phyloP scores from a whole-genome alignment of 805 yeast genomes.

The Priceomyces carsonii region DNA sequence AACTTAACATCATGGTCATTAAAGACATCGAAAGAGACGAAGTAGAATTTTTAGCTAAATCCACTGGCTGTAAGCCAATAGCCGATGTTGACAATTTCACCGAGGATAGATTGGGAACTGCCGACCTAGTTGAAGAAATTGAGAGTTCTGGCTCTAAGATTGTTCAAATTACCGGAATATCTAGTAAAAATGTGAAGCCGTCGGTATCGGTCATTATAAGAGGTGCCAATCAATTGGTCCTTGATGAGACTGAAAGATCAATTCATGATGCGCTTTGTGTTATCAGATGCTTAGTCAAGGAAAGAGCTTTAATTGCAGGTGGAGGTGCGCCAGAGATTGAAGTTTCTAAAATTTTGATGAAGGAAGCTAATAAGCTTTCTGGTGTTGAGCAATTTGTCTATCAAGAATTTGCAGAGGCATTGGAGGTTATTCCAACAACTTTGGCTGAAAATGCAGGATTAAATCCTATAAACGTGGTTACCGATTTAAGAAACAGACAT shows the following conservation, averaged over 20 bases:
- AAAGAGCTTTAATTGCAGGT: conserved; percentile 90
- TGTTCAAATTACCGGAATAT: conserved; percentile 81
- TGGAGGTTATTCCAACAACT: conserved; percentile 91
- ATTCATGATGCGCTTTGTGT: conserved; percentile 98
- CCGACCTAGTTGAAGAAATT: conserved; percentile 89
- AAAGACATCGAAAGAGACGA: conserved; percentile 97
- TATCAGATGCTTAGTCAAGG: conserved; percentile 81
- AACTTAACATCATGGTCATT: conserved; percentile 89
- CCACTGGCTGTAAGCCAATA: conserved; percentile 92
- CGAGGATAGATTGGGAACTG: conserved; percentile 89
- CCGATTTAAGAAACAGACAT: conserved; percentile 88
- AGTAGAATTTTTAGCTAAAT: conserved; percentile 81
- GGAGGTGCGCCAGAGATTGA: conserved; percentile 99
- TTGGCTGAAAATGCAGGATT: conserved; percentile 95
- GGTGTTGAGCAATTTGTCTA: conserved; percentile 91
- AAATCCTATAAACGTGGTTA: conserved; percentile 86
- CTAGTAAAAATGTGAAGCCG: conserved; percentile 51
- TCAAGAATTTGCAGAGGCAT: conserved; percentile 88
- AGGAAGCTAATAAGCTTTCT: conserved; percentile 68
- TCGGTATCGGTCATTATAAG: conserved; percentile 91
- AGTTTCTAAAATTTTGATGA: conserved; percentile 69
- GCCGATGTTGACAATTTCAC: conserved; percentile 93
- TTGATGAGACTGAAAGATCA: conserved; percentile 97
- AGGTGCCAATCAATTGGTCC: conserved; percentile 87
- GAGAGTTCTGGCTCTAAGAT: conserved; percentile 89